Evolutionary conservation across 352 stramenopile genomes (phyloP).

Genomic region (Globisporangium apiculatum): DNA sequence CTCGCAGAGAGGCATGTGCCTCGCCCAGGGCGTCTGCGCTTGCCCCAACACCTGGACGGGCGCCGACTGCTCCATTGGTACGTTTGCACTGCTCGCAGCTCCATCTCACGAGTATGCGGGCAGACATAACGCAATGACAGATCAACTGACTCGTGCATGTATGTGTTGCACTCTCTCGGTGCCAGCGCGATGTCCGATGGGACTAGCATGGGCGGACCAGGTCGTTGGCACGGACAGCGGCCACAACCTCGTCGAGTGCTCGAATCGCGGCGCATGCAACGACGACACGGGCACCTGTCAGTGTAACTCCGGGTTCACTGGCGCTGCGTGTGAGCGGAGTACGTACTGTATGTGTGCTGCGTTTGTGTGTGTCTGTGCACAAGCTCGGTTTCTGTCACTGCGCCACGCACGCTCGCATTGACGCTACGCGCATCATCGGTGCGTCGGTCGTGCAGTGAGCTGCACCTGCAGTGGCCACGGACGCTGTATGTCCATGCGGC

Average conservation of each 20-base stretch:
- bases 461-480: slow-evolving; percentile 76
- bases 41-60: slow-evolving; percentile 44
- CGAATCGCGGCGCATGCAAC: slow-evolving; percentile 74
- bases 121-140: no score
- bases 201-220: slow-evolving; percentile 65
- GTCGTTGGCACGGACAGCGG: slow-evolving; percentile 47
- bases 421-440: no score
- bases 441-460: slow-evolving; percentile 25
- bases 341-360: slow-evolving; percentile 8
- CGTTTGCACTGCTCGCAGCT: not conserved
- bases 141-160: not conserved
- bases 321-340: slow-evolving; percentile 73
- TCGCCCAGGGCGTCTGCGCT: slow-evolving; percentile 41
- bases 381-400: no score
- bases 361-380: no score
- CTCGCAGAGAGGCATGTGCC: slow-evolving; percentile 57
- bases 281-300: slow-evolving; percentile 44
- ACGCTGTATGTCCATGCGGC: slow-evolving; percentile 71
- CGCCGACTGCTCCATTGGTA: slow-evolving; percentile 53
- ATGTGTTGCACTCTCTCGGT: not conserved
- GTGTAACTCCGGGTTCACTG: slow-evolving; percentile 70
- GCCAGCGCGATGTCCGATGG: slow-evolving; percentile 51
- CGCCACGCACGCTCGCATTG: no score
- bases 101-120: no score
- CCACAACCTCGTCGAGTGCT: slow-evolving; percentile 86